Percentiles rank a stretch among this genome's conserved stretches.
Evolutionary conservation across 2,329 filamentous ascomycete species (phyloP).

Genomic region (Parastagonospora nodorum): DNA sequence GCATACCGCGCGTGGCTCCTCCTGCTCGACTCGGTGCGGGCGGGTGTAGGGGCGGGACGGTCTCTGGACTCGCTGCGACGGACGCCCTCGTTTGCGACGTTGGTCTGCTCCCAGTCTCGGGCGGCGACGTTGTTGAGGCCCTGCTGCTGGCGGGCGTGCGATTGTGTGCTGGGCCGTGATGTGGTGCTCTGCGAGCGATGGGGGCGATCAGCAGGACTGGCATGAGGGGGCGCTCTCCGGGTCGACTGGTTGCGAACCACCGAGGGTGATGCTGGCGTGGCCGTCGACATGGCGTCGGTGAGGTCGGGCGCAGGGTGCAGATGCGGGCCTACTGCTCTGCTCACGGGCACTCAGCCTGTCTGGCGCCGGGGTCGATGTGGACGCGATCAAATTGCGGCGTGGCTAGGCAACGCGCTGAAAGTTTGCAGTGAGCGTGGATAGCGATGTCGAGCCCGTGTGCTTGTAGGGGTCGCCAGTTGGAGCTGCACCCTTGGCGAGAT

Average conservation of each 20-base stretch:
- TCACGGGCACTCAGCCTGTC: constrained; percentile 21
- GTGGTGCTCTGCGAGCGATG: constrained; percentile 45
- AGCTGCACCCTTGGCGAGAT: constrained; percentile 14
- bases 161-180: constrained; percentile 32
- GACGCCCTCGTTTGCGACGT: constrained; percentile 62
- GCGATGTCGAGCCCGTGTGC: neutral
- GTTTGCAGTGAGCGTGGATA: constrained; percentile 2
- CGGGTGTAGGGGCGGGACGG: constrained; percentile 38
- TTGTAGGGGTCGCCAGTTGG: neutral
- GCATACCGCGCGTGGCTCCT: constrained; percentile 53
- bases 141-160: constrained; percentile 47
- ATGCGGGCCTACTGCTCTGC: constrained; percentile 15
- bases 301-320: constrained; percentile 37
- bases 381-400: constrained; percentile 17
- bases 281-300: constrained; percentile 39
- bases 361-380: constrained; percentile 14
- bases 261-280: constrained; percentile 51
- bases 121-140: constrained; percentile 61
- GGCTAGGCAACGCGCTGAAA: constrained; percentile 13
- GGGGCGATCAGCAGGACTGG: constrained; percentile 38
- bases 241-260: constrained; percentile 41
- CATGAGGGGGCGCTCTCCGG: constrained; percentile 29
- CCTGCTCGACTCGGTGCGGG: constrained; percentile 62
- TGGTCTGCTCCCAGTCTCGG: constrained; percentile 75
- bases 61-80: constrained; percentile 70